These are phyloP conservation scores for Astraeus odoratus DNA, from an alignment of 768 basidiomycete genomes.

Conservation along the genomic window DNA sequence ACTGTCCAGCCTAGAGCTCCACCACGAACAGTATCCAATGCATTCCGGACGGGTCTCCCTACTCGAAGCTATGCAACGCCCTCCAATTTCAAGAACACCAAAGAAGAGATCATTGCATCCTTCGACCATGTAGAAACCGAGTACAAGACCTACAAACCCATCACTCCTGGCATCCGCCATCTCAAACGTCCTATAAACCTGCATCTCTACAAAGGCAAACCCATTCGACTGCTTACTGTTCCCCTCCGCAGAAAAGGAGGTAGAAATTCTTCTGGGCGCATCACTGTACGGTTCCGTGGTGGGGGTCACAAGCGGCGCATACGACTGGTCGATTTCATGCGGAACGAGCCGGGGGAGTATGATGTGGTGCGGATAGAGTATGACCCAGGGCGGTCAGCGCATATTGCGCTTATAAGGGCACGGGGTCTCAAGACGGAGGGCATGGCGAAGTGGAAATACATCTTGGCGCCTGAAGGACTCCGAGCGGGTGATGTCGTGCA, in stretches of 20 bases:
- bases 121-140: constrained; percentile 40
- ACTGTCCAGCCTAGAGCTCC: constrained; percentile 6
- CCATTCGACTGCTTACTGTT: constrained; percentile 74
- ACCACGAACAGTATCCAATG: not conserved
- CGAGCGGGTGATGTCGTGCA: constrained; percentile 84
- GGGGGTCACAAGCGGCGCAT: constrained; percentile 89
- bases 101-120: constrained; percentile 25
- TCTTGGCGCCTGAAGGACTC: constrained; percentile 86
- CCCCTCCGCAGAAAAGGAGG: constrained; percentile 83
- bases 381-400: constrained; percentile 89
- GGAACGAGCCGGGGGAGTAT: constrained; percentile 71
- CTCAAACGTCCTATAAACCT: constrained; percentile 73
- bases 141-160: constrained; percentile 88
- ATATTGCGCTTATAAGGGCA: constrained; percentile 83
- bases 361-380: constrained; percentile 95
- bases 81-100: constrained; percentile 9
- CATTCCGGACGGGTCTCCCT: constrained; percentile 11
- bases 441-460: constrained; percentile 72
- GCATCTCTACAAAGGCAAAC: constrained; percentile 83
- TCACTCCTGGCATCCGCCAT: constrained; percentile 83
- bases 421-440: constrained; percentile 48
- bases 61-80: constrained; percentile 27
- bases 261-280: constrained; percentile 72
- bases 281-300: constrained; percentile 84
- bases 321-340: constrained; percentile 79